Conservation (phyloP, 2,329 filamentous ascomycete genomes). For the Aspergillus piperis region DNA sequence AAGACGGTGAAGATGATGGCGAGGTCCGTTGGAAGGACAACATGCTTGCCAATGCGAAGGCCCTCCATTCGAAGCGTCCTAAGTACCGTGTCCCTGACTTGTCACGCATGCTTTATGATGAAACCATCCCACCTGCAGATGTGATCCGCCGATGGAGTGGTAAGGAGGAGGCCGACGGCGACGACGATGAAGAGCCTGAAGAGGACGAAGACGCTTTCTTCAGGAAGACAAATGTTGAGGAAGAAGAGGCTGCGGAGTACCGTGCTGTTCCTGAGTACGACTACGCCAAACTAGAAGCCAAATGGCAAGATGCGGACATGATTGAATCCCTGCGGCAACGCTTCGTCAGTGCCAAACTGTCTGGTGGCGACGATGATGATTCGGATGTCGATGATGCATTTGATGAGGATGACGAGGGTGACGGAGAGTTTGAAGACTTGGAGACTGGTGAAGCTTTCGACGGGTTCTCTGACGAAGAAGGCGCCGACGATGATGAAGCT, state of each 20-base stretch:
- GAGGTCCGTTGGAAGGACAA: constrained; percentile 85
- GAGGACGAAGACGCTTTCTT: constrained; percentile 69
- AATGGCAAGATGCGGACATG: constrained; percentile 80
- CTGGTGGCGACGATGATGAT: constrained; percentile 57
- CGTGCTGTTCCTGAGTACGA: constrained; percentile 76
- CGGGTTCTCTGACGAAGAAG: constrained; percentile 43
- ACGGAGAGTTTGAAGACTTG: constrained; percentile 82
- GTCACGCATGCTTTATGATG: constrained; percentile 85
- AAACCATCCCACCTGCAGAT: constrained; percentile 71
- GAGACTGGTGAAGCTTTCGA: constrained; percentile 68
- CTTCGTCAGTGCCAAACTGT: constrained; percentile 71
- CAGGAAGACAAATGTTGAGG: constrained; percentile 55
- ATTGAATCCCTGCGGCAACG: constrained; percentile 72
- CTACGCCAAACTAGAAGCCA: constrained; percentile 76
- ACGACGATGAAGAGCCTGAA: constrained; percentile 52
- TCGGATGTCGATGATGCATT: constrained; percentile 53
- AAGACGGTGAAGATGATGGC: constrained; percentile 70
- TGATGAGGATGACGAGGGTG: constrained; percentile 67
- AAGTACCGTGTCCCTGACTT: constrained; percentile 80
- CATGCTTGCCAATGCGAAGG: constrained; percentile 71
- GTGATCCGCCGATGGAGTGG: constrained; percentile 81
- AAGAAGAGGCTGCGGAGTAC: constrained; percentile 64
- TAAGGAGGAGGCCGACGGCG: constrained; percentile 61
- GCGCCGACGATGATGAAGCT: constrained; percentile 60
- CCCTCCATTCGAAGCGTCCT: constrained; percentile 67